Percentiles rank a stretch among this genome's conserved stretches.
Conservation (phyloP, 495 filamentous ascomycete species). For the Aspergillus kassunensis region DNA sequence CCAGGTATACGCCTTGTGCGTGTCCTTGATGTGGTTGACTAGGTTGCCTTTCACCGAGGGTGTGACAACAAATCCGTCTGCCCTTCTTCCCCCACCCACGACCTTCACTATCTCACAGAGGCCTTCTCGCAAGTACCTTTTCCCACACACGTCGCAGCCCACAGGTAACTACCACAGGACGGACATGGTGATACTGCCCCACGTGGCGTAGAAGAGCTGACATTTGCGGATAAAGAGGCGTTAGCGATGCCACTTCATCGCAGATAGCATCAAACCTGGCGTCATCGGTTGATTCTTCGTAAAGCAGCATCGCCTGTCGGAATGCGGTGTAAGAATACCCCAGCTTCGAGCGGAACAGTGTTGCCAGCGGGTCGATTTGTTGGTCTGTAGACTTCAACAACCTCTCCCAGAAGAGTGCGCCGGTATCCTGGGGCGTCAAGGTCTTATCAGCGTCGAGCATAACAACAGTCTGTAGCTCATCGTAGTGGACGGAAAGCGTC, state of each 20-base stretch:
- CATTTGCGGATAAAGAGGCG: conserved; percentile 51
- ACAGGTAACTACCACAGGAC: conserved; percentile 54
- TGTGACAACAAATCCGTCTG: conserved; percentile 51
- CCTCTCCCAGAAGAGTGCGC: conserved; percentile 49
- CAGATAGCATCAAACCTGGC: conserved; percentile 47
- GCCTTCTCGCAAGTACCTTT: conserved; percentile 45
- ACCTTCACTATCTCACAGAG: conserved; percentile 44
- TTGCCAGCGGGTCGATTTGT: conserved; percentile 37
- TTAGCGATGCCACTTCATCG: conserved; percentile 37
- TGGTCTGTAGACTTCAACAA: conserved; percentile 9
- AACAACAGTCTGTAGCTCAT: conserved; percentile 39
- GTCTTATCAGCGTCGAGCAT: conserved; percentile 60
- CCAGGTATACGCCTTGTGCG: conserved; percentile 41
- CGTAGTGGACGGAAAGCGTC: conserved; percentile 17
- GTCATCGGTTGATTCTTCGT: conserved; percentile 45
- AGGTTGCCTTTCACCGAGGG: conserved; percentile 48
- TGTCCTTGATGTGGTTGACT: conserved; percentile 36
- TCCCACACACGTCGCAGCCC: conserved; percentile 57
- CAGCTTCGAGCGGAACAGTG: conserved; percentile 46
- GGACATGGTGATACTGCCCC: conserved; percentile 34
- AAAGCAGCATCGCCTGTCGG: conserved; percentile 52
- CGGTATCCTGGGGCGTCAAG: conserved; percentile 51
- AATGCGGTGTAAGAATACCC: conserved; percentile 56
- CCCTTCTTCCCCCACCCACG: conserved; percentile 52
- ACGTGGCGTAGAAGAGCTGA: conserved; percentile 37